Base-by-base conservation (phyloP, 352 stramenopile species). In the Globisporangium echinulatum region DNA sequence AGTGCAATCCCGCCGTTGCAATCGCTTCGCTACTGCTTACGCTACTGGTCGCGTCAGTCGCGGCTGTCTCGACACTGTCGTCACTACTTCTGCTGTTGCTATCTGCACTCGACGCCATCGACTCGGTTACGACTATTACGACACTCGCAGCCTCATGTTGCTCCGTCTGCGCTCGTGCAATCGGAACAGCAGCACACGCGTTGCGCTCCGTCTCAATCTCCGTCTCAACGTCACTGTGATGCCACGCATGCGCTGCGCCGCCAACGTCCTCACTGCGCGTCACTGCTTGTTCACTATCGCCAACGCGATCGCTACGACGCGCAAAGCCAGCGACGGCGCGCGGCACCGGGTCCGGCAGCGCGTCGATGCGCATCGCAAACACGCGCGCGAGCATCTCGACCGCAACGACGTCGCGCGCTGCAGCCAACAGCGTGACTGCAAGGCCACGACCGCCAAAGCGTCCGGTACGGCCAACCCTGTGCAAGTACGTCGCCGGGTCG, bases 401-500 rank as follows among this genome's bases (percentile, higher is more conserved):
- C 7, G 71, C 75, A 46, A 73, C 58, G 7, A 92, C 70, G 52
- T 90, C 77, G 46, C 63, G 25, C 25, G 25, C 63, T 4, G 52
- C 58, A 1, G 65, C 68, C 1, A 92, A 64, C 11, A 92, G 60
- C 44, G 82, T 90, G 60, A 90, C 79, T 56, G 80, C 82, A 33
- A 92, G 73, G 15, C 80, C 83, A 64, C 83, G 83, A 55, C 77
- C 79, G 33, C 83, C 83, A 65, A 91, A 92, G 50, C 83, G 81
- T 2, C 83, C 83, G 5, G 77, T 86, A 38, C 83, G 77, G 38
- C 83, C 83, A 42, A 92, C 79, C 36, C 83, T 79, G 58, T 92
- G 83, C 51, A 92, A 68, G 59, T 92, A 91, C 54, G 83, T 92
- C 42, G 79, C 81, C 17, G 81, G 81, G 39, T 92, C 83, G 13